phyloP scores from a whole-genome alignment of 805 yeast genomes.

The Cyberlindnera maclurae region DNA sequence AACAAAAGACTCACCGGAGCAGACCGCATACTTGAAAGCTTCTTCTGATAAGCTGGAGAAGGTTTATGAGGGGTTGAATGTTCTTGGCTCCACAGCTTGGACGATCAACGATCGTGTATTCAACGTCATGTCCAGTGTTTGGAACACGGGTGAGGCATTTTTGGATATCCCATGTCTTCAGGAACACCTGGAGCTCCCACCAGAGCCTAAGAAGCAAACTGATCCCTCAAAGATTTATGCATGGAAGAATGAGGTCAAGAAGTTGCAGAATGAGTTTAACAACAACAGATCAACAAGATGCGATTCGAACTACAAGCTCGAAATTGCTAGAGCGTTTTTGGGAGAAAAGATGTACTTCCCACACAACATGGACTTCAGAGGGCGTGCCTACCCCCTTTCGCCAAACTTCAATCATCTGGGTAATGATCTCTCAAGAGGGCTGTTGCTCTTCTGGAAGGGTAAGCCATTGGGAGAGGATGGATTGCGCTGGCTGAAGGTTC shows the following conservation, averaged over 20 bases:
- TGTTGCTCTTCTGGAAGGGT: conserved; percentile 73
- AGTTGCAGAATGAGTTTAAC: conserved; percentile 51
- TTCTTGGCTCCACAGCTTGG: conserved; percentile 87
- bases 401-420: conserved; percentile 81
- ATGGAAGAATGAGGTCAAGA: conserved; percentile 58
- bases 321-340: conserved; percentile 87
- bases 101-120: conserved; percentile 73
- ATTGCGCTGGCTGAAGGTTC: conserved; percentile 68
- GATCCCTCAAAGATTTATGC: conserved; percentile 67
- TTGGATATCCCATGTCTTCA: conserved; percentile 62
- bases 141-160: conserved; percentile 81
- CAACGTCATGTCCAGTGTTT: conserved; percentile 61
- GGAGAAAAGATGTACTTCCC: conserved; percentile 78
- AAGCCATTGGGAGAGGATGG: conserved; percentile 59
- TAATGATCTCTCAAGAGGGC: conserved; percentile 67
- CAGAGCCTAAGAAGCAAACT: conserved; percentile 52
- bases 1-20: conserved; percentile 82
- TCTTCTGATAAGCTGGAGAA: conserved; percentile 65
- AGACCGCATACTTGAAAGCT: conserved; percentile 77
- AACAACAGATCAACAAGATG: conserved; percentile 81
- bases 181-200: conserved; percentile 42
- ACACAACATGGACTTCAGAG: conserved; percentile 76
- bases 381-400: conserved; percentile 76
- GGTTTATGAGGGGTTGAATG: conserved; percentile 77
- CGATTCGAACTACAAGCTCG: conserved; percentile 87